Conservation (phyloP, 805 yeast species). For the Kregervanrija pseudodelftensis region DNA sequence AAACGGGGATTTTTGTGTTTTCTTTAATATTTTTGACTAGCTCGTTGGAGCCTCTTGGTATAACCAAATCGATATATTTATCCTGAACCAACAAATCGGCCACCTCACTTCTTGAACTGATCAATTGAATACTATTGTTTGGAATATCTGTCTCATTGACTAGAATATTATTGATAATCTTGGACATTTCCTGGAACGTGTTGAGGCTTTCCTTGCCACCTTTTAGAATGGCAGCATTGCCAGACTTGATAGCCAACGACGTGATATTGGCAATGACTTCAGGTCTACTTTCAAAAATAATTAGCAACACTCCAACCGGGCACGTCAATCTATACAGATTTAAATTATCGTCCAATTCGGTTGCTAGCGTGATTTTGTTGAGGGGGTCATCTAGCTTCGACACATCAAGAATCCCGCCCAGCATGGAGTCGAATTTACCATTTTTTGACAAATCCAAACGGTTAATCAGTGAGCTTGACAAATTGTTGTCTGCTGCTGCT, state of each 20-base stretch:
- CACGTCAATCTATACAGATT: slow-evolving; percentile 77
- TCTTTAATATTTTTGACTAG: slow-evolving; percentile 81
- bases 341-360: slow-evolving; percentile 84
- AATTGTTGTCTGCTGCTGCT: slow-evolving; percentile 51
- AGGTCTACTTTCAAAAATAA: slow-evolving; percentile 94
- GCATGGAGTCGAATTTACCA: slow-evolving; percentile 89
- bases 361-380: slow-evolving; percentile 79
- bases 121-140: slow-evolving; percentile 71
- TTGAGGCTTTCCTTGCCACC: slow-evolving; percentile 93
- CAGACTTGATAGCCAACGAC: slow-evolving; percentile 91
- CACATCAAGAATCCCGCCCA: slow-evolving; percentile 90
- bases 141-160: slow-evolving; percentile 63
- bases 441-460: slow-evolving; percentile 75
- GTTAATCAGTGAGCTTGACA: slow-evolving; percentile 69
- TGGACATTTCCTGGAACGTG: slow-evolving; percentile 78
- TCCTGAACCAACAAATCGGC: slow-evolving; percentile 80
- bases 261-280: slow-evolving; percentile 98
- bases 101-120: slow-evolving; percentile 85
- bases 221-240: slow-evolving; percentile 92
- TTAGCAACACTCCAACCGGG: slow-evolving; percentile 89
- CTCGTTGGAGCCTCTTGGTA: slow-evolving; percentile 96
- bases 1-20: slow-evolving; percentile 88
- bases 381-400: slow-evolving; percentile 86
- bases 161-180: slow-evolving; percentile 56
- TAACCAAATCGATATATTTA: slow-evolving; percentile 84